phyloP scores from a whole-genome alignment of 108 stramenopile genomes.

The Skeletonema tropicum region DNA sequence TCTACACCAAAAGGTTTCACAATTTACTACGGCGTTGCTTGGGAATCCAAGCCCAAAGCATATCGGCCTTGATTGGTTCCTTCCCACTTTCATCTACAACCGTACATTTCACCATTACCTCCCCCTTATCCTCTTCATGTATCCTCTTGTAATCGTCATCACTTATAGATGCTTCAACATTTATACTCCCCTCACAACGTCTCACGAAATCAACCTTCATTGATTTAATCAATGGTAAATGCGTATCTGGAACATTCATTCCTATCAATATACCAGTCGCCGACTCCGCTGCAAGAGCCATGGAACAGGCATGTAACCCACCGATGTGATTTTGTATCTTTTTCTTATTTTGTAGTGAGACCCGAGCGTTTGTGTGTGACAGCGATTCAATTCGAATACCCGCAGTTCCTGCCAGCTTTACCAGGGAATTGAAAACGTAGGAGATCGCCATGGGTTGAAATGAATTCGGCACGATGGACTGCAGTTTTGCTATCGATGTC shows the following conservation, averaged over 20 bases:
- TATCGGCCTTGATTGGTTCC: constrained; percentile 60
- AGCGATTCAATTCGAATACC: constrained; percentile 55
- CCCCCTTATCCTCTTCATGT: constrained; percentile 50
- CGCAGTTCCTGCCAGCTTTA: constrained; percentile 61
- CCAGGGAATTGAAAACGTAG: constrained; percentile 25
- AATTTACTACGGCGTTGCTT: neutral
- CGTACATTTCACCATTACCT: constrained; percentile 39
- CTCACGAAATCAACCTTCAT: constrained; percentile 58
- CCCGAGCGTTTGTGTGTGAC: constrained; percentile 15
- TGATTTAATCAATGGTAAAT: constrained; percentile 52
- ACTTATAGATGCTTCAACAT: constrained; percentile 42
- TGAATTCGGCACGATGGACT: neutral
- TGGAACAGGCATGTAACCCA: constrained; percentile 62
- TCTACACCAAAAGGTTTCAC: neutral
- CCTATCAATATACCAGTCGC: constrained; percentile 63
- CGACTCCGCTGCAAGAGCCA: constrained; percentile 61
- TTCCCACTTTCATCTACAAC: constrained; percentile 59
- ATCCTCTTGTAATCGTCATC: constrained; percentile 45
- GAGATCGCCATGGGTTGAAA: constrained; percentile 1
- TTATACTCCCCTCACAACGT: constrained; percentile 41
- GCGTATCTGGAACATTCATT: constrained; percentile 65
- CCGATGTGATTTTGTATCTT: constrained; percentile 67
- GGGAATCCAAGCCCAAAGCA: constrained; percentile 66
- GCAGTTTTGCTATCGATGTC: constrained; percentile 43
- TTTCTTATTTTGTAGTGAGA: constrained; percentile 42